Conservation (phyloP, 1,284 basidiomycete genomes). For the Stygiomarasmius scandens region DNA sequence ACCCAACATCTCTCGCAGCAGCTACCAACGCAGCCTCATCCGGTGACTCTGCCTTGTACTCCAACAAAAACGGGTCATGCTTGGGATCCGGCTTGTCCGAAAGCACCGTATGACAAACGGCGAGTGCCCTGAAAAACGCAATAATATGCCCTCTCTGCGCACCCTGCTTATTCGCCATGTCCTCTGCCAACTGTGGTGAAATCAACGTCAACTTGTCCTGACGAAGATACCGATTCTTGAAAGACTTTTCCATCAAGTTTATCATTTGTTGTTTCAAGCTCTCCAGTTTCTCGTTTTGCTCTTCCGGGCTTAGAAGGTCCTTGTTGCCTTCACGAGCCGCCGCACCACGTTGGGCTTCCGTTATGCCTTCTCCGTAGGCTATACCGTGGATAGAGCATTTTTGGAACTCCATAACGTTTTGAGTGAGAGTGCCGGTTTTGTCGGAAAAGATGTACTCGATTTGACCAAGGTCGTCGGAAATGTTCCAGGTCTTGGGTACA, state of each 20-base stretch:
- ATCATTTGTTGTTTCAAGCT: conserved; percentile 82
- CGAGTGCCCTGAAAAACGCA: conserved; percentile 90
- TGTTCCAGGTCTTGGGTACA: conserved; percentile 97
- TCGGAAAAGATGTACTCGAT: conserved; percentile 98
- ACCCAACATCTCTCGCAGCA: conserved; percentile 91
- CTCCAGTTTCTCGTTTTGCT: conserved; percentile 68
- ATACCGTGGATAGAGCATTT: conserved; percentile 90
- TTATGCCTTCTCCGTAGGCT: conserved; percentile 90
- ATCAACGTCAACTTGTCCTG: conserved; percentile 86
- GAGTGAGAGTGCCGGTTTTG: conserved; percentile 96
- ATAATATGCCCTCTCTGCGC: conserved; percentile 72
- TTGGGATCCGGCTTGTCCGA: conserved; percentile 73
- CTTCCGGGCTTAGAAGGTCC: conserved; percentile 60
- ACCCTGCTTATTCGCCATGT: conserved; percentile 65
- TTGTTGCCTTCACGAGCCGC: conserved; percentile 80
- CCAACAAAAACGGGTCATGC: conserved; percentile 67
- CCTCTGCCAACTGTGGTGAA: conserved; percentile 81
- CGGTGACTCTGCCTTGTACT: conserved; percentile 95
- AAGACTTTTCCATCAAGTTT: conserved; percentile 69
- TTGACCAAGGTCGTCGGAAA: conserved; percentile 96
- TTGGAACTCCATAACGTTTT: conserved; percentile 99
- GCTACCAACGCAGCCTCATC: conserved; percentile 95
- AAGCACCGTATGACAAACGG: conserved; percentile 91
- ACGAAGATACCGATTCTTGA: conserved; percentile 90
- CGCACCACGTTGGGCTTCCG: conserved; percentile 93